Evolutionary conservation across 1,284 basidiomycete species (phyloP), one percentile per base, ranked within the genome.

Genomic region (Microbotryum intermedium): DNA sequence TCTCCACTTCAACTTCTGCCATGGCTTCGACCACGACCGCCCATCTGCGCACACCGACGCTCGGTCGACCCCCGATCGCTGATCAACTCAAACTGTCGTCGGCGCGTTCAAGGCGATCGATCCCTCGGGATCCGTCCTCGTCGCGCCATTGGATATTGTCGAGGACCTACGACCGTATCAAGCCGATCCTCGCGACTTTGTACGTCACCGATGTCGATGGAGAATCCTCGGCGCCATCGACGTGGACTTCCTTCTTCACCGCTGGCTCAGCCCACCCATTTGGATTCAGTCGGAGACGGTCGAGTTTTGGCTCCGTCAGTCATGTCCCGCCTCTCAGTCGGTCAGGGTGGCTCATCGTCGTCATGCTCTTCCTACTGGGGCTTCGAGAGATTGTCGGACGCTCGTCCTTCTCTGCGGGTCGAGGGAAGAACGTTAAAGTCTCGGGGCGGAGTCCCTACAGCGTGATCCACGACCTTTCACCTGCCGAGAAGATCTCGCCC

Each of bases 281-380:
- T 11, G 34, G 34, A 16, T 39, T 16, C 13, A 39, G 34, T 39
- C 34, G 34, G 34, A 11, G 34, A 39, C 34, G 34, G 34, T 39
- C 34, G 34, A 39, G 34, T 16, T 39, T 39, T 16, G 11, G 34
- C 13, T 39, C 34, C 13, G 34, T 39, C 34, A 39, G 34, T 16
- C 34, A 39, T 39, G 34, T 39, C 4, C 34, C 34, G 18, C 34
- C 34, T 26, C 50, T 51, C 20, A 55, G 50, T 16, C 21, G 54
- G 9, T 18, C 47, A 3, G 50, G 45, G 29, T 53, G 49, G 25
- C 13, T 51, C 9, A 46, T 56, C 42, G 42, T 62, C 45, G 20
- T 45, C 28, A 11, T 25, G 6, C 47, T 62, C 5, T 48, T 62
- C 50, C 47, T 59, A 6, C 50, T 62, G 39, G 61, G 61, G 4